Conservation (phyloP, 2,329 filamentous ascomycete species). For the Zymoseptoria pseudotritici region DNA sequence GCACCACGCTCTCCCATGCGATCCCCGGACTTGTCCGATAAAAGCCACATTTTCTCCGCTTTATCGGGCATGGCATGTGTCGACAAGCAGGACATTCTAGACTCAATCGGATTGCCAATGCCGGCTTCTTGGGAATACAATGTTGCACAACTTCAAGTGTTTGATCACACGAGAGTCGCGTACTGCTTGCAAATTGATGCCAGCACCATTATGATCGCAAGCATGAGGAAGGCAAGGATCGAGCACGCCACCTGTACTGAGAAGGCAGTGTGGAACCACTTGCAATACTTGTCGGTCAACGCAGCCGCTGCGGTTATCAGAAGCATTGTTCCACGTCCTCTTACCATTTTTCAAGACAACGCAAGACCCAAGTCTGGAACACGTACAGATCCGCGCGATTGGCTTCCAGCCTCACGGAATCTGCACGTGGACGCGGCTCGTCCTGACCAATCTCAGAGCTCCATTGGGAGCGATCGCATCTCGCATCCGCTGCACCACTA, state of each 20-base stretch:
- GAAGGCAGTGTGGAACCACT: not conserved
- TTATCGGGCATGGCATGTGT: not conserved
- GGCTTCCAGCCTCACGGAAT: not conserved
- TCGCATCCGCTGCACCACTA: not conserved
- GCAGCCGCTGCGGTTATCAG: not conserved
- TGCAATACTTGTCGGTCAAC: not conserved
- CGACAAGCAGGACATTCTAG: not conserved
- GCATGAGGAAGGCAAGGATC: not conserved
- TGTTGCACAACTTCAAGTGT: not conserved
- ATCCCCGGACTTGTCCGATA: not conserved
- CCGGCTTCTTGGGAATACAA: not conserved
- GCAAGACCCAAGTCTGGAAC: not conserved
- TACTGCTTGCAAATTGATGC: not conserved
- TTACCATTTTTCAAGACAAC: not conserved
- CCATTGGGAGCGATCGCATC: not conserved
- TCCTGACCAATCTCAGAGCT: not conserved
- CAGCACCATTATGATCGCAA: not conserved
- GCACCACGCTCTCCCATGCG: not conserved
- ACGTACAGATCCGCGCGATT: not conserved
- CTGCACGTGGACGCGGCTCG: not conserved
- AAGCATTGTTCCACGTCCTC: not conserved
- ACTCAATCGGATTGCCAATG: not conserved
- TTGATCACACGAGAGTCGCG: not conserved
- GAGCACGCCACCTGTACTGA: not conserved
- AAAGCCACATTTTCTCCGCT: not conserved